A percentile compares a stretch with the other conserved stretches of the same genome.
Conservation (phyloP, 2,329 filamentous ascomycete genomes). For the Trichoderma sp. region DNA sequence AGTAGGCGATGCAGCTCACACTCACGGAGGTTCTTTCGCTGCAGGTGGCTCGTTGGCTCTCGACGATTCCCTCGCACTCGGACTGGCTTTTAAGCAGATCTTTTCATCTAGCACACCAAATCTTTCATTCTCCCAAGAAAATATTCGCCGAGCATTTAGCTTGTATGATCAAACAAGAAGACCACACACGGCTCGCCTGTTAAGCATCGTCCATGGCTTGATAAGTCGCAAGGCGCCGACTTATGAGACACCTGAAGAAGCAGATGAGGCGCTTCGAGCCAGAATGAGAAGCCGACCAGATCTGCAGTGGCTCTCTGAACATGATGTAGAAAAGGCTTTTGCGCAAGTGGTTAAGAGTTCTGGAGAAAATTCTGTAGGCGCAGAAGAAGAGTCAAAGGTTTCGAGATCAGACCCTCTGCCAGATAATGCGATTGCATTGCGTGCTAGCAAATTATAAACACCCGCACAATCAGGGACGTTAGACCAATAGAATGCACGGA, state of each 20-base stretch:
- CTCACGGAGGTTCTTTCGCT: constrained; percentile 43
- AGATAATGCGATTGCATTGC: neutral
- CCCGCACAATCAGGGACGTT: neutral
- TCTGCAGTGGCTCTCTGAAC: constrained; percentile 24
- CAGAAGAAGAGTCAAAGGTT: no score
- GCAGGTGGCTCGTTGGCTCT: constrained; percentile 42
- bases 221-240: neutral
- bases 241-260: constrained; percentile 9
- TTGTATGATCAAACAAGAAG: constrained; percentile 23
- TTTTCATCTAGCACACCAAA: neutral
- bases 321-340: constrained; percentile 22
- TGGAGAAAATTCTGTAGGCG: neutral
- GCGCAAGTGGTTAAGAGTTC: neutral
- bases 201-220: constrained; percentile 18
- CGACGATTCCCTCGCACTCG: constrained; percentile 34
- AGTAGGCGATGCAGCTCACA: constrained; percentile 42
- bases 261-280: constrained; percentile 12
- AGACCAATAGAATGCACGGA: neutral
- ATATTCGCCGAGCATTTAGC: neutral
- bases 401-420: neutral
- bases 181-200: constrained; percentile 21
- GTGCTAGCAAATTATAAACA: neutral
- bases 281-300: constrained; percentile 22
- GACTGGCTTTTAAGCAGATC: neutral
- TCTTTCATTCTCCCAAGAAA: neutral